A percentile compares a stretch with the other conserved stretches of the same genome.
phyloP scores from a whole-genome alignment of 371 early-diverging fungal species.

The Mortierella sp. region DNA sequence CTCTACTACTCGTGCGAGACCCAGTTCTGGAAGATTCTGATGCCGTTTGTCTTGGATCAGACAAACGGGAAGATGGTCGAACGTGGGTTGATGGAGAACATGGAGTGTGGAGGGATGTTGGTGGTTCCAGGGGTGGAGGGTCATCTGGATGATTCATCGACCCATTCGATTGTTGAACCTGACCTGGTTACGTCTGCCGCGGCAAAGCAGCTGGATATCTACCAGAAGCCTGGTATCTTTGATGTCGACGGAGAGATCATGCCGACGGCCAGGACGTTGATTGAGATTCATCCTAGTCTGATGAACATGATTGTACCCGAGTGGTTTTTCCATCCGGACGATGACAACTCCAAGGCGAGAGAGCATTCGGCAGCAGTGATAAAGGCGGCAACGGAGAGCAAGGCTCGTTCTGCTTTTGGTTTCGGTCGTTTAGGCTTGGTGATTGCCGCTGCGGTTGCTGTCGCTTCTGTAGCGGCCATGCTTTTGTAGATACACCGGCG shows the following conservation, averaged over 20 bases:
- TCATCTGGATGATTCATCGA: constrained; percentile 21
- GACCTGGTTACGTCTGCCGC: constrained; percentile 13
- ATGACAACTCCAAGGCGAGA: background rate
- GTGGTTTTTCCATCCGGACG: constrained; percentile 30
- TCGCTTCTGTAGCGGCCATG: background rate
- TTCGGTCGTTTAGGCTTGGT: background rate
- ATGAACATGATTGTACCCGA: constrained; percentile 46
- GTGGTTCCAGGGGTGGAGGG: constrained; percentile 45
- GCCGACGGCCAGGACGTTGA: constrained; percentile 44
- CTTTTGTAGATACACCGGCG: background rate
- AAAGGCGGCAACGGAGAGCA: background rate
- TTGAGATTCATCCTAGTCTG: constrained; percentile 44
- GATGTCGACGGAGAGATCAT: constrained; percentile 53
- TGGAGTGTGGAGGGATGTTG: constrained; percentile 39
- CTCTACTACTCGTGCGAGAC: constrained; percentile 52
- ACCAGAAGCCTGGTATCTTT: constrained; percentile 39
- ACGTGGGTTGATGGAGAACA: constrained; percentile 36
- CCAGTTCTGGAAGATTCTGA: constrained; percentile 30
- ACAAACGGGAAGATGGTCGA: constrained; percentile 41
- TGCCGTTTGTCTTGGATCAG: constrained; percentile 47
- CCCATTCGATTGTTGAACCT: constrained; percentile 29
- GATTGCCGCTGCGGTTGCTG: background rate
- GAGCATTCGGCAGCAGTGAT: background rate
- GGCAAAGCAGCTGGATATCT: constrained; percentile 16
- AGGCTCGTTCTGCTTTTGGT: background rate